A percentile compares a stretch with the other conserved stretches of the same genome.
phyloP scores from a whole-genome alignment of 2,329 filamentous ascomycete species.

The Trichoderma sp. region DNA sequence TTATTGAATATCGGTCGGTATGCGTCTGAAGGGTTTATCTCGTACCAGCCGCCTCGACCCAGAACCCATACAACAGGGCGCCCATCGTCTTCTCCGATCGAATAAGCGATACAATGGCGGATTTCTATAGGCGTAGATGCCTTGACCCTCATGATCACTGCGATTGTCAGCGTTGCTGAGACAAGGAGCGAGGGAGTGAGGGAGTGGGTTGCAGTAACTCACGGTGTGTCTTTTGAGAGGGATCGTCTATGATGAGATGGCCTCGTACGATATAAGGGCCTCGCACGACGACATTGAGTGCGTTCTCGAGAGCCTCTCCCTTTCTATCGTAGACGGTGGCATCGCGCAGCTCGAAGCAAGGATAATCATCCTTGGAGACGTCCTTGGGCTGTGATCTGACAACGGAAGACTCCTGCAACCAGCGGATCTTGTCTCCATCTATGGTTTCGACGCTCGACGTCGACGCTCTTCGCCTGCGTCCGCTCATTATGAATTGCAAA shows the following conservation, averaged over 20 bases:
- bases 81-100: conserved; percentile 52
- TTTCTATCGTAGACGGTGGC: conserved; percentile 57
- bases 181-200: not conserved
- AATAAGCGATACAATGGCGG: conserved; percentile 46
- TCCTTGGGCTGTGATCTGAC: conserved; percentile 29
- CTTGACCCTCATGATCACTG: conserved; percentile 35
- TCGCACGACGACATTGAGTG: conserved; percentile 57
- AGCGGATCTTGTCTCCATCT: conserved; percentile 37
- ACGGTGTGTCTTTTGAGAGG: conserved; percentile 37
- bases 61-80: conserved; percentile 62
- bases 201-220: conserved; percentile 24
- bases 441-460: conserved; percentile 45
- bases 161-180: conserved; percentile 20
- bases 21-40: conserved; percentile 55
- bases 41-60: conserved; percentile 62
- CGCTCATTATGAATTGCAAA: conserved; percentile 5
- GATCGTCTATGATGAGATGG: conserved; percentile 51
- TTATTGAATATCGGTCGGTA: conserved; percentile 57
- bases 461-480: conserved; percentile 41
- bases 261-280: conserved; percentile 63
- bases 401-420: conserved; percentile 36
- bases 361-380: conserved; percentile 50
- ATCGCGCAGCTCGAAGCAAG: conserved; percentile 59
- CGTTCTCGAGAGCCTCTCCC: conserved; percentile 54
- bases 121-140: conserved; percentile 50